Conservation (phyloP, 768 basidiomycete species). For the Grammothele lineata region DNA sequence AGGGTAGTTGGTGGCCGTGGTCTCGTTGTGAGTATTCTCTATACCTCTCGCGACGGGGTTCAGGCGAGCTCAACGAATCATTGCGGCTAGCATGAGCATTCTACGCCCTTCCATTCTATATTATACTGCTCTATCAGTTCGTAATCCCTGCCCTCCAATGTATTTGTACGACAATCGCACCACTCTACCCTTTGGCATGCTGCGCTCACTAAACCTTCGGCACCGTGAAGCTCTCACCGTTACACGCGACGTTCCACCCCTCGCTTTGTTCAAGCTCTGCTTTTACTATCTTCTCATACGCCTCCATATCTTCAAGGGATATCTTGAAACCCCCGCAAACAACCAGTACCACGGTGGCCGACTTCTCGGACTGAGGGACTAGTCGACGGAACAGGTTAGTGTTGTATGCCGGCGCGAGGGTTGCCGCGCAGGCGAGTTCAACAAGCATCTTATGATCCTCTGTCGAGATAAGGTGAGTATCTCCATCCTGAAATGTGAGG, state of each 20-base stretch:
- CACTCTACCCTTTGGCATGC: constrained; percentile 2
- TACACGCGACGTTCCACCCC: constrained; percentile 21
- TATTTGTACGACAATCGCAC: constrained; percentile 8
- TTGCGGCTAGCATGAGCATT: too few species aligned
- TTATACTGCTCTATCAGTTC: constrained; percentile 5
- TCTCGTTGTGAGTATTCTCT: not conserved
- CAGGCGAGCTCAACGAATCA: too few species aligned
- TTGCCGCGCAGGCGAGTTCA: constrained; percentile 71
- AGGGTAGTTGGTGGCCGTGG: not conserved
- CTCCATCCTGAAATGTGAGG: too few species aligned
- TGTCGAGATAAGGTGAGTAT: constrained; percentile 21
- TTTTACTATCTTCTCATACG: constrained; percentile 41
- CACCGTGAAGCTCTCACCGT: constrained; percentile 7
- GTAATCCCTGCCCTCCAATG: constrained; percentile 5
- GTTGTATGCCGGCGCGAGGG: constrained; percentile 64
- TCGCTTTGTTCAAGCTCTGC: constrained; percentile 28
- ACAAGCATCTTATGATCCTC: constrained; percentile 75
- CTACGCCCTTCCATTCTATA: not conserved
- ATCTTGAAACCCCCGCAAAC: constrained; percentile 73
- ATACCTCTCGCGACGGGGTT: not conserved
- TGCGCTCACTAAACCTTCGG: not conserved
- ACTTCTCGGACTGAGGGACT: constrained; percentile 33
- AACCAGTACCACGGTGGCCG: constrained; percentile 53
- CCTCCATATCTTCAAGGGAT: constrained; percentile 46
- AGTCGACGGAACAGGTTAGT: constrained; percentile 49